Evolutionary conservation across 2,329 filamentous ascomycete genomes (phyloP), one percentile per base, ranked within the genome.

Genomic region (Pseudogymnoascus sp.): DNA sequence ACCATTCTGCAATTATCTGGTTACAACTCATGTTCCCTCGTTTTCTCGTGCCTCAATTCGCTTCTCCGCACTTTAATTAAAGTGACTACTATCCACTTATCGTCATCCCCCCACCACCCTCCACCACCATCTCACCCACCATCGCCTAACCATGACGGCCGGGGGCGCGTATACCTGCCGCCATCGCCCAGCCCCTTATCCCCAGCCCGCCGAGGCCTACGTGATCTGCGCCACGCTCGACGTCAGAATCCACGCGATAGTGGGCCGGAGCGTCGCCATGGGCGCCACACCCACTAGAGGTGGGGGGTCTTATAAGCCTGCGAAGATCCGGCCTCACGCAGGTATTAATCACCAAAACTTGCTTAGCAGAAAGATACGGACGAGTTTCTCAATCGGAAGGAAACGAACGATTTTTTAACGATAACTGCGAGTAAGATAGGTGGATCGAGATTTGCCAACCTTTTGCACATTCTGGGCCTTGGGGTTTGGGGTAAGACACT

Each of bases 11-110:
- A 28, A 51, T 28, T 28, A 16, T 51, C 45, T 51, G 45, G 45
- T 28, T 51, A 28, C 14, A 51, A n/a, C 45, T 28, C 23, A 28
- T 28, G 14, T 16, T 25, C 28, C 16, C 23, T 16, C 14, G 14
- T 16, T 25, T 51, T 28, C 23, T 16, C 14, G 45, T 28, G 28
- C 23, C 45, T 51, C 45, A 51, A 51, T 28, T 51, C 45, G 45
- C 14, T 51, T 51, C 45, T 51, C 45, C 45, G 23, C 45, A 51
- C 23, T 51, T 51, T 51, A 51, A 28, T 51, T 28, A 51, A 51
- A 51, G 45, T 51, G 14, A 51, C 45, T 51, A 51, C 45, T 51
- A 51, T 28, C 45, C 45, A 51, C 45, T 54, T 31, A 54, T 54
- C 48, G 48, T 54, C 48, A 54, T 54, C 48, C 48, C 48, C 14